phyloP scores from a whole-genome alignment of 1,139 yeast species.

The Geotrichum reessii region DNA sequence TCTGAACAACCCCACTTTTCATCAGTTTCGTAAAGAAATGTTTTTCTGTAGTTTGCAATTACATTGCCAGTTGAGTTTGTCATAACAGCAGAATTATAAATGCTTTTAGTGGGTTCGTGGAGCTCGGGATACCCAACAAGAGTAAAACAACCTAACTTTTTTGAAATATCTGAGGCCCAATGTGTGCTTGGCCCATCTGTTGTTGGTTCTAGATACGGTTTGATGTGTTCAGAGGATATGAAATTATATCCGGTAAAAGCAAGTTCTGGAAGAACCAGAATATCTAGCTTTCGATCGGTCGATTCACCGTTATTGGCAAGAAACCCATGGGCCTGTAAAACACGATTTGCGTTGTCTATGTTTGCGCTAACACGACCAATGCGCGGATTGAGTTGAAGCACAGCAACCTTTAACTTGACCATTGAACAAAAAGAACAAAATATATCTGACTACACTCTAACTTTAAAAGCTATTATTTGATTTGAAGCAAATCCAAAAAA shows the following conservation, averaged over 20 bases:
- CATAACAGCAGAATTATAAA: constrained; percentile 70
- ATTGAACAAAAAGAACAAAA: neutral
- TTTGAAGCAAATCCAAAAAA: neutral
- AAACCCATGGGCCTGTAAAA: constrained; percentile 32
- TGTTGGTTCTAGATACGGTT: constrained; percentile 52
- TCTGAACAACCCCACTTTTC: constrained; percentile 76
- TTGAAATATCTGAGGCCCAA: constrained; percentile 56
- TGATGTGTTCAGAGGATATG: constrained; percentile 45
- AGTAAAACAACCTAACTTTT: constrained; percentile 55
- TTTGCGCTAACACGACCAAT: constrained; percentile 58
- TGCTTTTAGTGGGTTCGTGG: constrained; percentile 29
- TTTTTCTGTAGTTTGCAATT: constrained; percentile 66
- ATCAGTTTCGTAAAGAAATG: constrained; percentile 74
- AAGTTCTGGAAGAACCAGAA: constrained; percentile 74
- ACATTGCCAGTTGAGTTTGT: constrained; percentile 54
- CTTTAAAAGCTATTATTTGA: neutral
- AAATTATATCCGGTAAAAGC: constrained; percentile 85
- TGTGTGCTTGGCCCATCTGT: constrained; percentile 44
- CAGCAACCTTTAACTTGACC: constrained; percentile 49
- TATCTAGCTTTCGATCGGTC: constrained; percentile 39
- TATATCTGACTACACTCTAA: neutral
- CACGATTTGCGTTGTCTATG: constrained; percentile 43
- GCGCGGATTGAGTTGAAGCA: constrained; percentile 62
- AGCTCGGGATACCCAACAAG: constrained; percentile 79
- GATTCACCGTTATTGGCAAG: neutral